Base-by-base conservation (phyloP, 306 rosid genomes). In the Betula pendula region DNA sequence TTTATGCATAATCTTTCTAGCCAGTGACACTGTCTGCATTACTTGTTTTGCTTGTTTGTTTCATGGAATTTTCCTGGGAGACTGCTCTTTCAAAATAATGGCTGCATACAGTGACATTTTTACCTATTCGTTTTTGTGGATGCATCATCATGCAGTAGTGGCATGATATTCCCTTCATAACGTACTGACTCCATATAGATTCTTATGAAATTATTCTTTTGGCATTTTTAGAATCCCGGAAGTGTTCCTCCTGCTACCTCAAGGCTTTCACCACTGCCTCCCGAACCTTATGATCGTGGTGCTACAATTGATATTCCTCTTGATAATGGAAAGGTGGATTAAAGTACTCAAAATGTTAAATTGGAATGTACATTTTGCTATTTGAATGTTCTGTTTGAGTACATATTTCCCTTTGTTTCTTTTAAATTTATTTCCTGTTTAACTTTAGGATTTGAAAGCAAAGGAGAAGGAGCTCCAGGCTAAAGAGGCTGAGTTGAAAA, bases 391-490 rank as follows among this genome's bases (percentile, higher is more conserved):
- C 22, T 74, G 80, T 10, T 53, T 74, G 62, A 35, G 50, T 65
- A n/a, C 20, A 58, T 22, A 75, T 42, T 83, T 80, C 59, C 58
- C 24, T 43, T 67, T 42, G 3, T 68, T n/a, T 31, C 1, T 22
- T 42, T 38, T 3, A 63, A 69, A 40, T 73, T 71, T 47, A 19
- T 69, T 68, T 70, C 17, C 43, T 70, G 51, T 59, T 80, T 43
- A 74, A 75, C 62, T 75, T 31, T 80, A 92, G 99, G 93, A 85
- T 80, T 6, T 82, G 73, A 88, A 87, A 81, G 70, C 90, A 44
- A 92, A 90, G 89, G 97, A 95, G 88, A 95, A 78, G 88, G 94
- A 91, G 72, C 97, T 95, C 84, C 87, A 83, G 79, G 96, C 94
- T 49, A 88, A 71, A 88, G 98, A 95, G 77, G 83, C 93, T 81